Evolutionary conservation across 495 filamentous ascomycete species (phyloP).

Genomic region (Letharia lupina): DNA sequence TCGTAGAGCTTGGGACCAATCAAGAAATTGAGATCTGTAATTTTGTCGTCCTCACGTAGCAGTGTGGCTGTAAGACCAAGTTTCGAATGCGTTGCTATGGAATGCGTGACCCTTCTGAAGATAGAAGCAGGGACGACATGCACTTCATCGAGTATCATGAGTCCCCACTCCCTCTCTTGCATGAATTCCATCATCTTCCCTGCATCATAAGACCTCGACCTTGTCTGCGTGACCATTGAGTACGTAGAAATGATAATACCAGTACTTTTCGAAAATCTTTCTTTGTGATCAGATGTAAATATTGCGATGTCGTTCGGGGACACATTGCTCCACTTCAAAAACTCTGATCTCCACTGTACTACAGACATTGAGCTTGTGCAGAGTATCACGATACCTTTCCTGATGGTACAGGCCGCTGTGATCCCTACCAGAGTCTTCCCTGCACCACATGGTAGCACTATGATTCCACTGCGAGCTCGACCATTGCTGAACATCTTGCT

Average conservation of each 20-base stretch:
- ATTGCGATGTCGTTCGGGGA: conserved; percentile 85
- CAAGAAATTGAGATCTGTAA: conserved; percentile 92
- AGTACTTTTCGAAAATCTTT: conserved; percentile 77
- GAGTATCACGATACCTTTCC: conserved; percentile 89
- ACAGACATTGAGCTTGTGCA: conserved; percentile 98
- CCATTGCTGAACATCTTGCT: conserved; percentile 99
- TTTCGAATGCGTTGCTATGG: conserved; percentile 89
- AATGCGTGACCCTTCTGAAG: conserved; percentile 85
- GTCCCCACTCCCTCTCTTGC: conserved; percentile 84
- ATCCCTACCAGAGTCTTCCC: conserved; percentile 97
- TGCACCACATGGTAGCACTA: conserved; percentile 92
- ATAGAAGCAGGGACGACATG: conserved; percentile 96
- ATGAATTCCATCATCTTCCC: conserved; percentile 99
- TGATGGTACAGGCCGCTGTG: conserved; percentile 93
- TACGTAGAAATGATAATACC: conserved; percentile 97
- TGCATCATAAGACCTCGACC: conserved; percentile 79
- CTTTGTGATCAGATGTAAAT: conserved; percentile 92
- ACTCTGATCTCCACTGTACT: conserved; percentile 92
- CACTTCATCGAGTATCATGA: conserved; percentile 97
- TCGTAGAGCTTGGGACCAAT: conserved; percentile 98
- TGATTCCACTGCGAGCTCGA: conserved; percentile 92
- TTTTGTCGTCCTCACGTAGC: conserved; percentile 95
- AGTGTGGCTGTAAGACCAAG: conserved; percentile 94
- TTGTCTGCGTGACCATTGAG: conserved; percentile 90
- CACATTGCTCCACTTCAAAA: conserved; percentile 97